These are phyloP conservation scores for Cladobotryum mycophilum DNA, from an alignment of 2,329 filamentous ascomycete genomes.

Conservation along the genomic window DNA sequence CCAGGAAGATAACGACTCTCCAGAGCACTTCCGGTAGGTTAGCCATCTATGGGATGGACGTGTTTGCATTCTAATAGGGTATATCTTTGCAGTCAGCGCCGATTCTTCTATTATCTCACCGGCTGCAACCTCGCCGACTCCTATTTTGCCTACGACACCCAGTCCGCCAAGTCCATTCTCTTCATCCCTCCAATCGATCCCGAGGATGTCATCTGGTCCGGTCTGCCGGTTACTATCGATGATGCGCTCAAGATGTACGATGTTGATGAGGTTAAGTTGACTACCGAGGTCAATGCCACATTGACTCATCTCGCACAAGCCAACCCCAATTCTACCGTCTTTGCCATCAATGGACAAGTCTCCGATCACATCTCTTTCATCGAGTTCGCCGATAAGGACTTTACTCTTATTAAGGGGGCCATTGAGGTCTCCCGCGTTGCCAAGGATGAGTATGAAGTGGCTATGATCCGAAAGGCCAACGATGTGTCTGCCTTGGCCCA, in stretches of 20 bases:
- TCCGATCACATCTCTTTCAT: constrained; percentile 66
- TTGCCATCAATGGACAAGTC: constrained; percentile 73
- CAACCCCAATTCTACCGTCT: constrained; percentile 46
- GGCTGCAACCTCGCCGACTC: constrained; percentile 77
- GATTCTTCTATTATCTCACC: constrained; percentile 91
- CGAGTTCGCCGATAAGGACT: constrained; percentile 60
- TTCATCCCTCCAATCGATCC: constrained; percentile 87
- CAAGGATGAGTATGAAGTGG: constrained; percentile 71
- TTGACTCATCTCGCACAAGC: constrained; percentile 47
- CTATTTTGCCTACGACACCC: constrained; percentile 74
- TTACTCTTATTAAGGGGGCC: constrained; percentile 49
- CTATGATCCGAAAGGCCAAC: constrained; percentile 67
- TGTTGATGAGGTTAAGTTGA: constrained; percentile 69
- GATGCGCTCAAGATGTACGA: constrained; percentile 75
- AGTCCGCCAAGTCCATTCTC: constrained; percentile 65
- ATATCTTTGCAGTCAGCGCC: constrained; percentile 59
- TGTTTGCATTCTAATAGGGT: not conserved
- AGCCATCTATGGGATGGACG: not conserved
- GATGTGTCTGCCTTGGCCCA: constrained; percentile 63
- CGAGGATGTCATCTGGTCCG: constrained; percentile 90
- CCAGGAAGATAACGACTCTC: constrained; percentile 84
- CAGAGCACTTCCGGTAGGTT: constrained; percentile 67
- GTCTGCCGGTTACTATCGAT: constrained; percentile 69
- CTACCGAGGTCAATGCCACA: constrained; percentile 68
- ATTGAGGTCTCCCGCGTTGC: constrained; percentile 63